Percentiles rank a stretch among this genome's conserved stretches.
Conservation (phyloP, 108 stramenopile genomes). For the Schizochytrium sp. region DNA sequence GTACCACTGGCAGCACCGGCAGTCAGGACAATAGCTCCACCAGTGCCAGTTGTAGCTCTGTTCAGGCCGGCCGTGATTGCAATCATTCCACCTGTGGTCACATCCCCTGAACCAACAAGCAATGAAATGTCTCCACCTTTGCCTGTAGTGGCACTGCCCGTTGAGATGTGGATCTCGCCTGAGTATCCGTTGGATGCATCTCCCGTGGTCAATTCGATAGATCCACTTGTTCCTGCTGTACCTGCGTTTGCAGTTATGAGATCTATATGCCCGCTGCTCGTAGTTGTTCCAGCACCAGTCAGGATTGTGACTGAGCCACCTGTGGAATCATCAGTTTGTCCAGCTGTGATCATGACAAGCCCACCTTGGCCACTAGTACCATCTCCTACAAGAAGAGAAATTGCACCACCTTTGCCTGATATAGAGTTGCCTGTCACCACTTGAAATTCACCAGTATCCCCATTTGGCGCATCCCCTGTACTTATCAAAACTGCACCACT, state of each 20-base stretch:
- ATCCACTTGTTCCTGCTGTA: not conserved
- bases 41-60: not conserved
- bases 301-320: not conserved
- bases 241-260: conserved; percentile 20
- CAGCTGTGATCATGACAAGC: not conserved
- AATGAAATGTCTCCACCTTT: conserved; percentile 49
- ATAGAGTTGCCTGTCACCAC: conserved; percentile 15
- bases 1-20: not conserved
- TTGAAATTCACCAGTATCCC: conserved; percentile 43
- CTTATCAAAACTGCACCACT: conserved; percentile 63
- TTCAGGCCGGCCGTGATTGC: not conserved
- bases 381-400: not conserved
- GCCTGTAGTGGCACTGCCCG: conserved; percentile 45
- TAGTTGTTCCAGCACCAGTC: not conserved
- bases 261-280: not conserved
- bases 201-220: conserved; percentile 32
- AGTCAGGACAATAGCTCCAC: not conserved
- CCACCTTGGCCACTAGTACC: conserved; percentile 28
- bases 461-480: conserved; percentile 36
- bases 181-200: not conserved
- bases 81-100: not conserved
- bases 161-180: conserved; percentile 13
- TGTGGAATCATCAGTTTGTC: not conserved
- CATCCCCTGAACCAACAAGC: conserved; percentile 21
- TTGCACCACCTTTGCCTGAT: conserved; percentile 31